Evolutionary conservation across 78 protist genomes (phyloP), one percentile per base, ranked within the genome.

Genomic region (Dictyostelium brefeldianum): DNA sequence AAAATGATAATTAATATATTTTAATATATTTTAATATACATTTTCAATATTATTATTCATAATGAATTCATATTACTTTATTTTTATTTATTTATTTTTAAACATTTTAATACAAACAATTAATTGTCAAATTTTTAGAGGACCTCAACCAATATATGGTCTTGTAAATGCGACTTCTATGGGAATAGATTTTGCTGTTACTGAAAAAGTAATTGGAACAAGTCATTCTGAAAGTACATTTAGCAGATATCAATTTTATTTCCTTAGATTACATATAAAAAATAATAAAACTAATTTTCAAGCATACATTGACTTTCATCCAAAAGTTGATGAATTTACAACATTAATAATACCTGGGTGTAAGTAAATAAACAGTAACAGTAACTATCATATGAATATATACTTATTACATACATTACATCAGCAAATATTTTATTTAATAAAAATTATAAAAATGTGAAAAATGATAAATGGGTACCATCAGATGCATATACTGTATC

Each of bases 271-370:
- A 43, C 6, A 43, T 12, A 27, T 83, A 25, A 31, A 36, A 31
- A 70, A 71, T 17, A 29, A 27, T 15, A 10, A 15, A 12, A 22
- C 75, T 12, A 29, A 53, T 5, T 83, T 71, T 18, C 11, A 10
- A 56, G 81, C 53, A 14, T 27, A n/a, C 10, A 81, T 59, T 27
- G 81, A 70, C 15, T 73, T 83, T 12, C 91, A 83, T 57, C 91
- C 91, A 41, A 41, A 81, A 48, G 91, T 83, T 29, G 91, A 83
- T 74, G 91, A 83, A 46, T 83, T 83, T 47, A 51, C 91, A 51
- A 73, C 91, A 41, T 15, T 83, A n/a, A 70, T 36, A 57, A 41
- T 83, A 2, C 59, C 71, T 31, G 9, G 29, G 20, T 11, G 43
- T 36, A 36, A 36, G 43, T 36, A n/a, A n/a, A n/a, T n/a, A n/a